phyloP scores from a whole-genome alignment of 225 moss, liverwort and hornwort species.

The Rhytidiadelphus loreus region DNA sequence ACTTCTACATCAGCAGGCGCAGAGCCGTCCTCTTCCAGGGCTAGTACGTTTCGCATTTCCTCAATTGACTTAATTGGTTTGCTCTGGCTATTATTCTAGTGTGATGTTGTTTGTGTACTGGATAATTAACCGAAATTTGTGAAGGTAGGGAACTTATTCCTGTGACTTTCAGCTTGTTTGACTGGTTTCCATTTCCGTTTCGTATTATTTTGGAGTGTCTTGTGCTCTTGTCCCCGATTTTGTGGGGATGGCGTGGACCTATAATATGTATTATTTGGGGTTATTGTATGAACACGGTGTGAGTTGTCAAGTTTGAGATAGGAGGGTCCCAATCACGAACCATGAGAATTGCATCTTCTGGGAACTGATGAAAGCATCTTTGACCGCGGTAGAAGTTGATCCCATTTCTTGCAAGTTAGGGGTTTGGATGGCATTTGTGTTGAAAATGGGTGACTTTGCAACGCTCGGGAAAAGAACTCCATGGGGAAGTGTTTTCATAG shows the following conservation, averaged over 20 bases:
- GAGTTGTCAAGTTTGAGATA: not conserved
- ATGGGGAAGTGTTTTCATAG: not conserved
- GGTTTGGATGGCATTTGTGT: not conserved
- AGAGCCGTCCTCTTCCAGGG: conserved; percentile 83
- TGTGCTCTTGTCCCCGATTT: not conserved
- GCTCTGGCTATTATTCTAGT: not conserved
- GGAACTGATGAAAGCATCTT: not conserved
- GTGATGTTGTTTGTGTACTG: not conserved
- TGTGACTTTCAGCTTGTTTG: not conserved
- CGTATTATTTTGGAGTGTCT: not conserved
- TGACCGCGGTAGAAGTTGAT: not conserved
- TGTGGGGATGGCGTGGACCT: not conserved
- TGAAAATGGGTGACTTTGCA: not conserved
- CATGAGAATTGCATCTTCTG: not conserved
- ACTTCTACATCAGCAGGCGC: conserved; percentile 89
- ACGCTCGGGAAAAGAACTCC: not conserved
- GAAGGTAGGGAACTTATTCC: not conserved
- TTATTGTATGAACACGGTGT: not conserved
- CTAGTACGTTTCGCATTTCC: conserved; percentile 34
- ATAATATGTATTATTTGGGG: not conserved
- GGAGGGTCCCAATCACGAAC: not conserved
- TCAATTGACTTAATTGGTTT: not conserved
- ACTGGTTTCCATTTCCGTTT: not conserved
- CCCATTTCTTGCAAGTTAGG: not conserved
- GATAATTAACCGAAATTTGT: not conserved